A percentile compares a stretch with the other conserved stretches of the same genome.
phyloP scores from a whole-genome alignment of 148 eudicot genomes.

The Rheum nobile region DNA sequence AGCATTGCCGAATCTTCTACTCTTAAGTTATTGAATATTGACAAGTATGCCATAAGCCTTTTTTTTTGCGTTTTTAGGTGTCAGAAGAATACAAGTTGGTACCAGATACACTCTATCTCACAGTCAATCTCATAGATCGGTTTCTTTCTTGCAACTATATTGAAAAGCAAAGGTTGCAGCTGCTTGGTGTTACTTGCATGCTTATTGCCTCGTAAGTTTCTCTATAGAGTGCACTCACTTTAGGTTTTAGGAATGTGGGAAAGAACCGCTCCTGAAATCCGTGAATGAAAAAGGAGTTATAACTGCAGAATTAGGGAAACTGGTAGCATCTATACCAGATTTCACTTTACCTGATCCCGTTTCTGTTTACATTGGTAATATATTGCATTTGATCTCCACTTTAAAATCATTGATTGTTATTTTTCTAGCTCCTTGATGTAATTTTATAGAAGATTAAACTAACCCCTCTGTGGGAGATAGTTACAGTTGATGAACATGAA shows the following conservation, averaged over 20 bases:
- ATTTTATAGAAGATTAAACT: not conserved
- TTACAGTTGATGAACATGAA: not conserved
- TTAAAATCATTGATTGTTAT: not conserved
- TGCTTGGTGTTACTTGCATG: conserved; percentile 93
- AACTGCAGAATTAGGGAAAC: not conserved
- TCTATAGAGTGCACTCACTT: not conserved
- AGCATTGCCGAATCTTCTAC: not conserved
- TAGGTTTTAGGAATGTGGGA: not conserved
- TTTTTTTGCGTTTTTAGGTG: conserved; percentile 28
- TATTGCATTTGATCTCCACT: not conserved
- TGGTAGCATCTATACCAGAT: not conserved
- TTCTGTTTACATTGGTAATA: not conserved
- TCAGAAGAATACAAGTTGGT: conserved; percentile 78
- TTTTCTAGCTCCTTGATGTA: not conserved
- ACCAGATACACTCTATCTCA: conserved; percentile 85
- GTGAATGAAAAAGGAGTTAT: not conserved
- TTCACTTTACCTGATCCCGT: not conserved
- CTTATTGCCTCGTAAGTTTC: conserved; percentile 88
- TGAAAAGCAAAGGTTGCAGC: conserved; percentile 75
- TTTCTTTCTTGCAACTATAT: conserved; percentile 61
- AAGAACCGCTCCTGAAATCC: not conserved
- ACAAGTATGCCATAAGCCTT: not conserved
- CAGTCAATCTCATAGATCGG: conserved; percentile 74
- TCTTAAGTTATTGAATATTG: not conserved
- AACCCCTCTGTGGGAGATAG: not conserved